Evolutionary conservation across 1,284 basidiomycete species (phyloP), one percentile per base, ranked within the genome.

Genomic region (Cerrena zonata): DNA sequence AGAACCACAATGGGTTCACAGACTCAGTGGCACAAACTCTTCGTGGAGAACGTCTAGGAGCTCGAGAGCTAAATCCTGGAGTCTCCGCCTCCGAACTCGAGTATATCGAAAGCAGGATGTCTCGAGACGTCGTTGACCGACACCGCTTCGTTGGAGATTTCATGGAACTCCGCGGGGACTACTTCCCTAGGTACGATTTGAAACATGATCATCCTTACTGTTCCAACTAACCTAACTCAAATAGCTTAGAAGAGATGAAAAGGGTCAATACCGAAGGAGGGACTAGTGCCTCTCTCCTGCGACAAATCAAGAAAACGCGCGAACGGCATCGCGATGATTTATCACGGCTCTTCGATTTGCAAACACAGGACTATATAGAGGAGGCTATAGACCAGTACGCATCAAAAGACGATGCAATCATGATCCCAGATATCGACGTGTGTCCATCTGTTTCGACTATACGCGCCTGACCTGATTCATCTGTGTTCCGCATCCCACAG

Each of bases 161-260:
- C 18, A 54, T 65, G 54, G 52, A 59, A 25, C 51, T 61, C 30
- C 57, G 56, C 36, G 63, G 65, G 3, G 53, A 55, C 2, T 66
- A 59, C 47, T 64, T 63, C 41, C 63, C 64, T 2, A 59, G 60
- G 65, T 66, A 41, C 36, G 61, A 48, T n/a, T 34, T 44, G 39
- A 40, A 22, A 15, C 39, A 10, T 7, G 19, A 7, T 40, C 37
- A n/a, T 40, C 45, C 34, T 27, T 44, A 5, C 24, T 25, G 22
- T 44, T 27, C 24, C 25, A 24, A 11, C 21, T 19, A 15, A 22
- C 21, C 40, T 19, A 10, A 41, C 21, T 5, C 12, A 27, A 5
- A 25, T 21, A 65, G 62, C 36, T 12, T 66, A 11, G 57, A 56
- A 0, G 57, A 52, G 0, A 56, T 63, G 38, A 53, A 56, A 45